These are phyloP conservation scores for Penicillium egyptiacum DNA, from an alignment of 495 filamentous ascomycete species.

Conservation along the genomic window DNA sequence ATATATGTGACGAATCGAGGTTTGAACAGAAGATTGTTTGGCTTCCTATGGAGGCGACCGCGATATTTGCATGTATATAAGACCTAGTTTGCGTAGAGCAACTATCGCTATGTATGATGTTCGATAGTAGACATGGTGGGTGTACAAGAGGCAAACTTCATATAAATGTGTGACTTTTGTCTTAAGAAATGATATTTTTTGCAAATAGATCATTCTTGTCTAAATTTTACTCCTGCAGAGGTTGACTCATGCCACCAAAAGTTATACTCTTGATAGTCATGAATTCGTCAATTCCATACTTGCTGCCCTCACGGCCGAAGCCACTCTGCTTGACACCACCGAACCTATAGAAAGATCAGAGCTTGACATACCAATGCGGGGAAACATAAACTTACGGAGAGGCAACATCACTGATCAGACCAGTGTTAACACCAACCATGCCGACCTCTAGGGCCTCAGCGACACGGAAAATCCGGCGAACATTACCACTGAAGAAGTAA, in stretches of 20 bases:
- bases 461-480: slow-evolving; percentile 70
- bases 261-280: slow-evolving; percentile 84
- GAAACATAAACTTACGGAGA: slow-evolving; percentile 51
- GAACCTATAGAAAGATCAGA: slow-evolving; percentile 54
- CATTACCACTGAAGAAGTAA: slow-evolving; percentile 80
- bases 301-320: slow-evolving; percentile 89
- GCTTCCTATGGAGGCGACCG: no score
- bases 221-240: slow-evolving; percentile 38
- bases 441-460: slow-evolving; percentile 85
- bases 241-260: slow-evolving; percentile 71
- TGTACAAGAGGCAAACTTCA: neutral
- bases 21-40: neutral
- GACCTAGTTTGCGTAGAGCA: no score
- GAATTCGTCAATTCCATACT: slow-evolving; percentile 90
- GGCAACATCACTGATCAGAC: slow-evolving; percentile 77
- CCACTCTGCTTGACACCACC: slow-evolving; percentile 93
- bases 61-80: no score
- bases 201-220: neutral
- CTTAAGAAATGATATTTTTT: slow-evolving; percentile 6
- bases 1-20: neutral
- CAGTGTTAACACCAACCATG: slow-evolving; percentile 88
- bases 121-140: no score
- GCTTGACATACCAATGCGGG: neutral
- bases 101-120: no score
- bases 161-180: neutral